Evolutionary conservation across 495 filamentous ascomycete species (phyloP), one percentile per base, ranked within the genome.

Genomic region (Xylaria venustula): DNA sequence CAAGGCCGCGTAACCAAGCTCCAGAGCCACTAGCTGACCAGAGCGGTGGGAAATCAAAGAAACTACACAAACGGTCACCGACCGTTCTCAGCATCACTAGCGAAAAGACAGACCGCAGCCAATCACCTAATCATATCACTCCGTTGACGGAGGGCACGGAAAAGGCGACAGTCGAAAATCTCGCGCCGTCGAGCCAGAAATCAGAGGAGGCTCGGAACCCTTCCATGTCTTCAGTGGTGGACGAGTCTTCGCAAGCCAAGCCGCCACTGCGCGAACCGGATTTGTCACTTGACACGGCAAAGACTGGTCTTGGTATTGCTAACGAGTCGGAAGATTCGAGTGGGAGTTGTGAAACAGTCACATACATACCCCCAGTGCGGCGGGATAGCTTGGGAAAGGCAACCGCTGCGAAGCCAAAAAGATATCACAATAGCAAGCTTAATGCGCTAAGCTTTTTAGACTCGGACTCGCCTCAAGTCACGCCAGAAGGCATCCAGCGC

Each of bases 281-380:
- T 25, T 17, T 3, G 17, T 2, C 41, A 19, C 11, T 30, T 20
- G 42, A 48, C 15, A 37, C 11, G 20, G 25, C 32, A 22, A 44
- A 22, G 3, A 2, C 30, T 25, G 20, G 28, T 32, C 37, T 22
- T 34, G 20, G 28, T 32, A 25, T 22, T 34, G 15, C 48, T 8
- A 59, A 45, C 36, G 65, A 65, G 7, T 75, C 75, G 6, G 67
- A 66, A 32, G 63, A 65, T 26, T 74, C 75, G 1, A 74, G 67
- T 61, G 71, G 64, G 17, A 74, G 73, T 54, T 67, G 69, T 30
- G 72, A 72, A 15, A 74, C 76, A 8, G 63, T 73, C 11, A 75
- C 72, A 7, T 69, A 71, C 62, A 56, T 59, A 17, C 67, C 66
- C 15, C 60, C 72, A 14, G 42, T 62, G 12, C 69, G 68, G 42